These are phyloP conservation scores for Phalaenopsis hybrid DNA, from an alignment of 116 monocot species.

Conservation along the genomic window DNA sequence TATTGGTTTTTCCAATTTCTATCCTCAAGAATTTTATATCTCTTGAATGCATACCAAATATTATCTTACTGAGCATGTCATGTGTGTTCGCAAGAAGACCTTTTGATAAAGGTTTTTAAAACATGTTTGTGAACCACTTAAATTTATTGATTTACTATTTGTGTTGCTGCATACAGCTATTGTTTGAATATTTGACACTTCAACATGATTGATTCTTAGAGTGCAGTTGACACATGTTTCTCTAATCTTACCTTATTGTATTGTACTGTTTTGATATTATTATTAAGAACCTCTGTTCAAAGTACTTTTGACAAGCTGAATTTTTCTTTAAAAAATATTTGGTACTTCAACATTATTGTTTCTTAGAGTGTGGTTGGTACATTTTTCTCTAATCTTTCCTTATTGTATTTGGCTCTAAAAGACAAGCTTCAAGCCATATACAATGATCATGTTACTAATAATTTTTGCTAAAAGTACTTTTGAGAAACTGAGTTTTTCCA, in stretches of 20 bases:
- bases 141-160: neutral
- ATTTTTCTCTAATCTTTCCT: no score
- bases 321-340: neutral
- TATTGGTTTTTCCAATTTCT: neutral
- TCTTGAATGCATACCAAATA: neutral
- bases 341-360: no score
- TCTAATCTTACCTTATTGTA: neutral
- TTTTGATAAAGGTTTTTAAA: neutral
- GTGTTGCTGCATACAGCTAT: neutral
- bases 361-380: no score
- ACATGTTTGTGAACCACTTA: neutral
- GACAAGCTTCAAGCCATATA: no score
- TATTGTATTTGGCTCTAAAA: no score
- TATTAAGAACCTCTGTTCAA: neutral
- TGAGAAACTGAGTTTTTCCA: no score
- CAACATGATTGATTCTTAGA: neutral
- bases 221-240: neutral
- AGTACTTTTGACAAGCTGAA: neutral
- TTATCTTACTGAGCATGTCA: neutral
- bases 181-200: neutral
- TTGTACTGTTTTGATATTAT: neutral
- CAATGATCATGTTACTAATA: no score
- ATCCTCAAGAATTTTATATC: neutral
- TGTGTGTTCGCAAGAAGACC: neutral
- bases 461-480: no score